Conservation (phyloP, 768 basidiomycete species). For the Cystofilobasidium capitatum region DNA sequence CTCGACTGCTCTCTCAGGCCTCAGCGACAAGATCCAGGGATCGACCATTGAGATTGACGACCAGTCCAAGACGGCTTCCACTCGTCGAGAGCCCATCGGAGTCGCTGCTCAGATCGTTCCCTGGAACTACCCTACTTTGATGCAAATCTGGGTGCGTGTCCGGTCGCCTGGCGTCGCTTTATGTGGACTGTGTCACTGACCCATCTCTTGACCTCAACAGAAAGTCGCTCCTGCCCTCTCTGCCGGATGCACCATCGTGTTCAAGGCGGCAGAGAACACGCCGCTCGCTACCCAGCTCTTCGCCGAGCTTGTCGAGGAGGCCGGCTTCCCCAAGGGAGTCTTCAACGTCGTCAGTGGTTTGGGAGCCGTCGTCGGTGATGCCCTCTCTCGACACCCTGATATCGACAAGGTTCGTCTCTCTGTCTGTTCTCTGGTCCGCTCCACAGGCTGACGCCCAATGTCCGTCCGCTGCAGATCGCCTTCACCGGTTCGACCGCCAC, state of each 20-base stretch:
- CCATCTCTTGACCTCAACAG: no score
- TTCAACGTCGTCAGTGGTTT: conserved; percentile 28
- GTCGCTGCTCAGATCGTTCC: not conserved
- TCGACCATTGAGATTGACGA: conserved; percentile 69
- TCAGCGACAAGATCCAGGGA: conserved; percentile 75
- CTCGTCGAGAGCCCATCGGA: conserved; percentile 82
- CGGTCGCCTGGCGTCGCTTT: no score
- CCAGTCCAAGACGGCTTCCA: conserved; percentile 71
- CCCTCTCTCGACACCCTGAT: conserved; percentile 50
- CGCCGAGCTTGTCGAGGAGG: not conserved
- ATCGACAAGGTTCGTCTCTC: conserved; percentile 56
- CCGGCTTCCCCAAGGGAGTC: conserved; percentile 28
- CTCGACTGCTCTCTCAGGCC: no score
- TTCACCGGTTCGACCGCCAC: conserved; percentile 66
- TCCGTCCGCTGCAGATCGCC: not conserved
- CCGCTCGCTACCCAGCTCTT: conserved; percentile 51
- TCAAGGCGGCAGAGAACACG: conserved; percentile 50
- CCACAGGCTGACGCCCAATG: not conserved
- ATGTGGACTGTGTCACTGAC: no score
- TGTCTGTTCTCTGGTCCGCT: not conserved
- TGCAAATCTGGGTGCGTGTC: no score
- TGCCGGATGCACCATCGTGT: conserved; percentile 82
- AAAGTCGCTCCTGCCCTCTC: conserved; percentile 61
- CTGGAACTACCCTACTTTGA: no score
- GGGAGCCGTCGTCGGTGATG: conserved; percentile 21